Conservation (phyloP, 164 flowering plant species). For the Nymphaea thermarum region DNA sequence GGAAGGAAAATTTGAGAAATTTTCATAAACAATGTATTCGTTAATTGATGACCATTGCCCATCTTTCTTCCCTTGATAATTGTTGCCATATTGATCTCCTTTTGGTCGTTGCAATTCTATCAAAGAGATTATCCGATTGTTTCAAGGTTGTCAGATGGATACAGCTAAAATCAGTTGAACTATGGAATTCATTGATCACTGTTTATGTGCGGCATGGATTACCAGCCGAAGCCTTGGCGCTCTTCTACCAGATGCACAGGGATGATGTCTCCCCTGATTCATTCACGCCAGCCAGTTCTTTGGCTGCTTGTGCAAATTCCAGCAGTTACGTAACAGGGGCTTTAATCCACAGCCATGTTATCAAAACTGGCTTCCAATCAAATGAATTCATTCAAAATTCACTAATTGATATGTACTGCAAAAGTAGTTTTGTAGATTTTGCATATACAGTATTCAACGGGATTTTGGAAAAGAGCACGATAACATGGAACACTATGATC, state of each 20-base stretch:
- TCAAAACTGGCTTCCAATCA: slow-evolving; percentile 24
- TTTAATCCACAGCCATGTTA: slow-evolving; percentile 46
- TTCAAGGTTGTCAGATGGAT: too few relatives aligned
- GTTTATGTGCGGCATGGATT: slow-evolving; percentile 34
- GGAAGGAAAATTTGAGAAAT: too few relatives aligned
- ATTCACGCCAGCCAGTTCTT: slow-evolving; percentile 43
- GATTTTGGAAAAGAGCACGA: slow-evolving; percentile 22
- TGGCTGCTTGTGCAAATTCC: slow-evolving; percentile 47
- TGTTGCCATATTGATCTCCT: too few relatives aligned
- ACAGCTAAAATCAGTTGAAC: too few relatives aligned
- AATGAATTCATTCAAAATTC: slow-evolving; percentile 62
- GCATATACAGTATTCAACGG: slow-evolving; percentile 33
- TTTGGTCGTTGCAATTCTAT: too few relatives aligned
- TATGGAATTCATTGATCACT: slow-evolving; percentile 3
- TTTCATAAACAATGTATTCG: too few relatives aligned
- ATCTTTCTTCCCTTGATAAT: too few relatives aligned
- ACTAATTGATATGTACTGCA: slow-evolving; percentile 64
- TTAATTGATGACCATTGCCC: too few relatives aligned
- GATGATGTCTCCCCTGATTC: slow-evolving; percentile 47
- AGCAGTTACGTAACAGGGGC: slow-evolving; percentile 29
- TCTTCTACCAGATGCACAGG: slow-evolving; percentile 29
- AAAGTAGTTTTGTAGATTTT: slow-evolving; percentile 43
- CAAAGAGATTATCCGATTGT: too few relatives aligned
- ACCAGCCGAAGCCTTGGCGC: slow-evolving; percentile 30
- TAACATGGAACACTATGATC: slow-evolving; percentile 78